Percentiles rank a stretch among this genome's conserved stretches.
Evolutionary conservation across 352 stramenopile genomes (phyloP).

Genomic region (Globisporangium nagaii): DNA sequence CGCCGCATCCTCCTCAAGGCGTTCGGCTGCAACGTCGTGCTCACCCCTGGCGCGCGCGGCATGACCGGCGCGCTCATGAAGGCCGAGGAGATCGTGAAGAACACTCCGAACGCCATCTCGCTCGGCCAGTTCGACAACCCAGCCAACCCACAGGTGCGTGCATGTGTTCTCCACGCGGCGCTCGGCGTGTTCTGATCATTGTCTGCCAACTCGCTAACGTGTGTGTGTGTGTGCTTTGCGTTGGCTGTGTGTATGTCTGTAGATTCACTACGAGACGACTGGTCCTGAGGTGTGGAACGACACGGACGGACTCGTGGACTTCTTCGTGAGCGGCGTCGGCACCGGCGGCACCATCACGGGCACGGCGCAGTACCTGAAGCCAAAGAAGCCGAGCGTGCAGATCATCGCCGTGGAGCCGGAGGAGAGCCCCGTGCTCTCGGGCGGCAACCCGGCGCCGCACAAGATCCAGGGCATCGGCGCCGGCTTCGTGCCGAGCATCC

Average conservation of each 20-base stretch:
- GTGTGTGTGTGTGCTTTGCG: neutral
- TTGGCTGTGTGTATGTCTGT: too few species aligned
- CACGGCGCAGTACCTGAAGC: slow-evolving; percentile 83
- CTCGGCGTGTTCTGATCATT: too few species aligned
- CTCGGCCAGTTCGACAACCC: slow-evolving; percentile 97
- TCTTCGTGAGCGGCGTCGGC: slow-evolving; percentile 86
- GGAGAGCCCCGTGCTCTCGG: slow-evolving; percentile 80
- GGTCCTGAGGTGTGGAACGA: slow-evolving; percentile 85
- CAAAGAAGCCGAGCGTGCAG: slow-evolving; percentile 76
- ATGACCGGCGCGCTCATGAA: slow-evolving; percentile 80
- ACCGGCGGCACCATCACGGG: slow-evolving; percentile 87
- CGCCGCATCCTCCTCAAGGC: slow-evolving; percentile 93
- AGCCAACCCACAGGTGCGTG: slow-evolving; percentile 86
- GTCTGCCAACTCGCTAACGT: neutral
- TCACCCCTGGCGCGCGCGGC: slow-evolving; percentile 86
- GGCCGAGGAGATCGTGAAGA: slow-evolving; percentile 69
- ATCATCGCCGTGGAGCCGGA: slow-evolving; percentile 83
- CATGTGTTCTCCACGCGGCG: too few species aligned
- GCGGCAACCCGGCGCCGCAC: slow-evolving; percentile 71
- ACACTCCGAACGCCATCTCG: slow-evolving; percentile 74
- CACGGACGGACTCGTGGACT: slow-evolving; percentile 83
- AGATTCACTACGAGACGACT: slow-evolving; percentile 86
- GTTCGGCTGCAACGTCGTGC: slow-evolving; percentile 88
- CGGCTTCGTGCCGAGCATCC: slow-evolving; percentile 77
- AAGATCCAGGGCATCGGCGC: slow-evolving; percentile 87